These are phyloP conservation scores for Fraxinus excelsior DNA, from an alignment of 257 asterid species.

Conservation along the genomic window DNA sequence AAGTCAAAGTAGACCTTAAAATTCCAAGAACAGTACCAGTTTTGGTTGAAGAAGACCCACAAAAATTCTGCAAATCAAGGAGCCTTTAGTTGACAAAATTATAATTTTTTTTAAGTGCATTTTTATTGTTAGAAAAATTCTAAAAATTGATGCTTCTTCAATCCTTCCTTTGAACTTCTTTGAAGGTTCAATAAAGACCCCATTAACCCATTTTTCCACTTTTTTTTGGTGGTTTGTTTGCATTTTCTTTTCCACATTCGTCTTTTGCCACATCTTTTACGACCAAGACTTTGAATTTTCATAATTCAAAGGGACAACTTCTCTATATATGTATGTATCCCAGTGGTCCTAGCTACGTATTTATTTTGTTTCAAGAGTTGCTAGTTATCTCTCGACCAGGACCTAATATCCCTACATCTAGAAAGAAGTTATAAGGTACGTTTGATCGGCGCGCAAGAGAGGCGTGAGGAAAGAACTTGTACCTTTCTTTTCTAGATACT, in stretches of 20 bases:
- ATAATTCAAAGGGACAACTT: not conserved
- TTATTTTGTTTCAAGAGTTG: not conserved
- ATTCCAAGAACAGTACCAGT: not conserved
- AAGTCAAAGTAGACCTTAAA: not conserved
- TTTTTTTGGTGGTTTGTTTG: not conserved
- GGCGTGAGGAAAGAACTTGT: too few relatives aligned
- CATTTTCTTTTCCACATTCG: conserved; percentile 14
- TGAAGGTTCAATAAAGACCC: conserved; percentile 25
- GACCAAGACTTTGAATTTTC: conserved; percentile 17
- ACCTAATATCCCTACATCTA: not conserved
- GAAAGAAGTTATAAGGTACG: not conserved
- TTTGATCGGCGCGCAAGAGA: not conserved
- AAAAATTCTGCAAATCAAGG: not conserved
- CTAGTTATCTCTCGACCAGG: not conserved
- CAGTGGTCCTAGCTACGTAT: not conserved
- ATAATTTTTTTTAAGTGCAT: not conserved
- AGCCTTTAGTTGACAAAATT: not conserved
- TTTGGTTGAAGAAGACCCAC: not conserved
- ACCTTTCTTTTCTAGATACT: not conserved
- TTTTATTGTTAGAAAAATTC: not conserved
- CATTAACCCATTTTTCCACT: not conserved
- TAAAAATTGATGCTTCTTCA: conserved; percentile 23
- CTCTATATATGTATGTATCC: conserved; percentile 11
- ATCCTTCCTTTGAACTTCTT: conserved; percentile 32
- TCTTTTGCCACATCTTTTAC: conserved; percentile 19